A percentile compares a stretch with the other conserved stretches of the same genome.
Conservation (phyloP, 257 asterid genomes). For the Cruciata laevipes region DNA sequence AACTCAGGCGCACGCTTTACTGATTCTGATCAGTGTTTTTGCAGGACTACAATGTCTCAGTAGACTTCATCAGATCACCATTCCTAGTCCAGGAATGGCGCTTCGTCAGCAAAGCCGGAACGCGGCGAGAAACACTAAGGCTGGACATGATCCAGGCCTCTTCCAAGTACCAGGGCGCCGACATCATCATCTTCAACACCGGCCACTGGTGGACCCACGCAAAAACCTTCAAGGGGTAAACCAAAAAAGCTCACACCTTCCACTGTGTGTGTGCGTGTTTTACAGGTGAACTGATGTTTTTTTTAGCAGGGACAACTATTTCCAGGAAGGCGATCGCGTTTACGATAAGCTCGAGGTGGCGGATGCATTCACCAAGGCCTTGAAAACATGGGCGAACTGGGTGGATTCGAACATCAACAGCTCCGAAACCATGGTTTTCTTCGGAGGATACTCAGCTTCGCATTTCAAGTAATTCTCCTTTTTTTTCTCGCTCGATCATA, state of each 20-base stretch:
- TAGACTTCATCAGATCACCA: slow-evolving; percentile 52
- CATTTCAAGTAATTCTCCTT: neutral
- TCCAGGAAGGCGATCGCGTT: slow-evolving; percentile 4
- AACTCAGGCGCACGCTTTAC: neutral
- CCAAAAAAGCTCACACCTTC: neutral
- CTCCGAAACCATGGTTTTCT: neutral
- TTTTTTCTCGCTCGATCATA: too few relatives aligned
- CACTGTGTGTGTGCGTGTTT: neutral
- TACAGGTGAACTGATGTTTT: neutral
- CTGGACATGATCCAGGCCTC: neutral
- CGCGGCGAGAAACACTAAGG: slow-evolving; percentile 33
- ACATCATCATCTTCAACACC: slow-evolving; percentile 60
- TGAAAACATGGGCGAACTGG: neutral
- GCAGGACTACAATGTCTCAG: slow-evolving; percentile 48
- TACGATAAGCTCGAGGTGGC: slow-evolving; percentile 35
- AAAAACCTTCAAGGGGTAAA: slow-evolving; percentile 59
- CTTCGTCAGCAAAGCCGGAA: slow-evolving; percentile 32
- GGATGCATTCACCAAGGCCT: neutral
- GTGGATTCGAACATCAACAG: neutral
- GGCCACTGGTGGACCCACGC: slow-evolving; percentile 99
- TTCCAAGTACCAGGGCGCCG: neutral
- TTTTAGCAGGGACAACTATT: neutral
- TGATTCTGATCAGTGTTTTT: neutral
- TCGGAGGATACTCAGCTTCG: neutral
- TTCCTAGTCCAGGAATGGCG: slow-evolving; percentile 61